Evolutionary conservation across 1,284 basidiomycete genomes (phyloP), one percentile per base, ranked within the genome.

Genomic region (Pseudomicrostroma phylloplanum): DNA sequence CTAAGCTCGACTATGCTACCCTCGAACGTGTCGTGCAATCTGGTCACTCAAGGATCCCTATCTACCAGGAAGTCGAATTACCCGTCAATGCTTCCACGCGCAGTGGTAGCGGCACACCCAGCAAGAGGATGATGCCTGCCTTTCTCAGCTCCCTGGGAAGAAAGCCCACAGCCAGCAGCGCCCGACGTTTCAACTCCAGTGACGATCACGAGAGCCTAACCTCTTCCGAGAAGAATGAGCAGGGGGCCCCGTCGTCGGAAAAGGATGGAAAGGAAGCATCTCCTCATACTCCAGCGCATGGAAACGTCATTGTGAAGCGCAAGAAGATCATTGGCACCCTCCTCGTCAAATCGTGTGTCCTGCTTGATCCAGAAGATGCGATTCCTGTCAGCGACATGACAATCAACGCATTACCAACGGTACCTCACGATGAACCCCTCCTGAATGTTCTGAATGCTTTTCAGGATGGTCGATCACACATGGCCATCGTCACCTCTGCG

Each of bases 391-490:
- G 67, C 51, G 74, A 77, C 40, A 69, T 78, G 71, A 64, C 74
- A 30, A 74, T 77, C 64, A 92, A 92, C 80, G 89, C 88, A 68
- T 87, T 93, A 2, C 89, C 88, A 0, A 88, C 88, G 53, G 89
- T 93, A 1, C 88, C 91, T 0, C 87, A 86, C 61, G 90, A 93
- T 70, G 90, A 92, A 78, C 86, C 90, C 21, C 82, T 94, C 4
- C 85, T 93, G 21, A 88, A 89, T 46, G 89, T 93, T 67, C 84
- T 94, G 58, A 91, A 93, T 78, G 88, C 85, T 65, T 94, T 94
- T 80, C 91, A 93, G 78, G 90, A 92, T 75, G 91, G 91, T 11
- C 85, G 90, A 46, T 90, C 88, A 49, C 91, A 94, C 77, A 91
- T 94, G 84, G 92, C 92, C 36, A 88, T 93, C 67, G 90, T 94